Evolutionary conservation across 768 basidiomycete genomes (phyloP), one percentile per base, ranked within the genome.

Genomic region (Tricholoma sp.): DNA sequence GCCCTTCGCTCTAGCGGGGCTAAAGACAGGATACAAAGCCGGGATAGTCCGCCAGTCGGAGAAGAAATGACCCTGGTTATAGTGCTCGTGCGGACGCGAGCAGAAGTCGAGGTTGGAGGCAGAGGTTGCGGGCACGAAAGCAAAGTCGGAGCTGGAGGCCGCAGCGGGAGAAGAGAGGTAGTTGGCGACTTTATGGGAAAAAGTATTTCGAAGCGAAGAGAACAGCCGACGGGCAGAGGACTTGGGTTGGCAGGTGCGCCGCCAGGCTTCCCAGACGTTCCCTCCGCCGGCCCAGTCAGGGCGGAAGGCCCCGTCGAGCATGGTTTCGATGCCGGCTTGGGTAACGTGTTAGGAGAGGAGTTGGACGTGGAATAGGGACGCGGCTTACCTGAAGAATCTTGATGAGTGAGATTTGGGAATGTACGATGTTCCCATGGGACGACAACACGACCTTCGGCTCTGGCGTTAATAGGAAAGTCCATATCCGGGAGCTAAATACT

Each of bases 41-140:
- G 89, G 83, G 57, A 98, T 86, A 0, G 88, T 89, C 19, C 95
- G 79, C 91, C 93, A 97, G 71, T 99, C 96, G 16, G 91, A 92
- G 81, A 97, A 98, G 72, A 97, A 98, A 71, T 94, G 94, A 10
- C 95, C 94, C 67, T 98, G 97, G 27, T 81, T 80, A 66, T 89
- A 86, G 62, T 88, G 94, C 18, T 89, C 86, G 73, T 91, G 88
- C 0, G 96, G 94, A 32, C 83, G 76, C 31, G 74, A 66, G 71
- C 97, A 99, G 67, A 89, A 94, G 66, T 95, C 85, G 59, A 83
- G 79, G 4, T 76, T 75, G 52, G 83, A 77, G n/a, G 61, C 57
- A 6, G 90, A 84, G 9, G 86, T 84, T 1, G 72, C 71, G 27
- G 72, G 61, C 11, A 76, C 75, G 69, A 98, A 98, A 0, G 68